Evolutionary conservation across 1,139 yeast genomes (phyloP), one percentile per base, ranked within the genome.

Genomic region (Saccharomyces hybrid): DNA sequence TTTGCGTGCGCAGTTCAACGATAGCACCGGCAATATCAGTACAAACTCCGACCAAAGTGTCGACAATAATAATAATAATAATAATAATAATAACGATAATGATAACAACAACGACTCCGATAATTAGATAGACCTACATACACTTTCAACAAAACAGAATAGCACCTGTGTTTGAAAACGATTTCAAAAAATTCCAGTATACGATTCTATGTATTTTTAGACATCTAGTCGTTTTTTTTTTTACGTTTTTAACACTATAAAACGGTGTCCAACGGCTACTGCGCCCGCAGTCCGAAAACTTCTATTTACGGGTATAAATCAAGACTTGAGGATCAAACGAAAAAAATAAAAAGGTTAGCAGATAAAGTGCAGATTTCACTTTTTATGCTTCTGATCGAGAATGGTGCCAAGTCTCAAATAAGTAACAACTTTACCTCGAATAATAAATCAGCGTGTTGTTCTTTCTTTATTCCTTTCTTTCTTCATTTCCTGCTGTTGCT

Each of bases 231-330:
- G 11, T 38, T 42, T 42, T 32, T 42, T 42, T 32, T 11, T 48
- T 49, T 19, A 42, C 31, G n/a, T 53, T 47, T 31, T 50, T 42
- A 24, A 48, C 31, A 51, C 19, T 54, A 32, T 51, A 51, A 51
- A 14, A 51, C 48, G 26, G 27, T 21, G 24, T 21, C 19, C 12
- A 16, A 16, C 11, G 44, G 44, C 44, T 38, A 38, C 44, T 38
- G 44, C 44, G 44, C 44, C 44, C 44, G 44, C 44, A 16, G 16
- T 38, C 44, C 44, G 44, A 38, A 38, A 9, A 16, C 21, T 38
- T 49, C 52, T 42, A 31, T 42, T 42, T 42, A 21, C 42, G 27
- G 52, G 16, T 28, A 46, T 46, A 26, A n/a, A 26, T 46, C 14
- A 28, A 21, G 19, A 7, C 8, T 21, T 46, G 14, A 28, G 28